Evolutionary conservation across 2,329 filamentous ascomycete genomes (phyloP).

Genomic region (Nothopassalora personata): DNA sequence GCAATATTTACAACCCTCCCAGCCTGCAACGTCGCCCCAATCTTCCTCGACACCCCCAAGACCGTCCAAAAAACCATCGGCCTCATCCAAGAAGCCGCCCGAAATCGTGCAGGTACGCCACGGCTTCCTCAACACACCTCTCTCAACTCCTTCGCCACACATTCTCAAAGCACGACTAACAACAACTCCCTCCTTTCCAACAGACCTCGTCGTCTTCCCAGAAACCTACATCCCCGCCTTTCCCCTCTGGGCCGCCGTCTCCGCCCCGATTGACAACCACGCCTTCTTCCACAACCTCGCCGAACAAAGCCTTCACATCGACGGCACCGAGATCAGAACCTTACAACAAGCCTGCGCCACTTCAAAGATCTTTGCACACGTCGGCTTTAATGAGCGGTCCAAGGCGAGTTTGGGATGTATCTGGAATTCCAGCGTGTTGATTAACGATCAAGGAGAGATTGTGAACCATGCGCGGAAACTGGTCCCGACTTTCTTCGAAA

Average conservation of each 20-base stretch:
- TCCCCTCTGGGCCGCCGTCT: slow-evolving; percentile 47
- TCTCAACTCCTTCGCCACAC: no score
- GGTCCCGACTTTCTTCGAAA: slow-evolving; percentile 54
- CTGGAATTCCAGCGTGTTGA: slow-evolving; percentile 50
- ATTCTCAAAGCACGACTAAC: no score
- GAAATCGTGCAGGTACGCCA: slow-evolving; percentile 31
- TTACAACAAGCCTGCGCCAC: slow-evolving; percentile 39
- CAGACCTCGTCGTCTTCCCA: slow-evolving; percentile 49
- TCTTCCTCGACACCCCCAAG: slow-evolving; percentile 44
- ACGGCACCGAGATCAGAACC: slow-evolving; percentile 43
- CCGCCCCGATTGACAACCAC: slow-evolving; percentile 48
- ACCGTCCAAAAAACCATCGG: slow-evolving; percentile 46
- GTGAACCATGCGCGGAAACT: slow-evolving; percentile 51
- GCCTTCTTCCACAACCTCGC: slow-evolving; percentile 45
- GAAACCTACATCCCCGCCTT: slow-evolving; percentile 52
- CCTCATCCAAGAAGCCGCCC: slow-evolving; percentile 43
- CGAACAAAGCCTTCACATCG: slow-evolving; percentile 41
- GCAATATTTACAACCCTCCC: neutral
- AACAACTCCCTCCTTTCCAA: no score
- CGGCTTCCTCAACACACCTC: no score
- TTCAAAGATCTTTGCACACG: slow-evolving; percentile 39
- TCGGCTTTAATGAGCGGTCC: slow-evolving; percentile 49
- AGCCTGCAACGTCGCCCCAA: slow-evolving; percentile 35
- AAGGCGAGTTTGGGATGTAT: slow-evolving; percentile 43
- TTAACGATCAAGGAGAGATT: slow-evolving; percentile 42